Percentiles rank a stretch among this genome's conserved stretches.
Evolutionary conservation across 192 early-diverging fungal genomes (phyloP).

Genomic region (Glomus cerebriforme): DNA sequence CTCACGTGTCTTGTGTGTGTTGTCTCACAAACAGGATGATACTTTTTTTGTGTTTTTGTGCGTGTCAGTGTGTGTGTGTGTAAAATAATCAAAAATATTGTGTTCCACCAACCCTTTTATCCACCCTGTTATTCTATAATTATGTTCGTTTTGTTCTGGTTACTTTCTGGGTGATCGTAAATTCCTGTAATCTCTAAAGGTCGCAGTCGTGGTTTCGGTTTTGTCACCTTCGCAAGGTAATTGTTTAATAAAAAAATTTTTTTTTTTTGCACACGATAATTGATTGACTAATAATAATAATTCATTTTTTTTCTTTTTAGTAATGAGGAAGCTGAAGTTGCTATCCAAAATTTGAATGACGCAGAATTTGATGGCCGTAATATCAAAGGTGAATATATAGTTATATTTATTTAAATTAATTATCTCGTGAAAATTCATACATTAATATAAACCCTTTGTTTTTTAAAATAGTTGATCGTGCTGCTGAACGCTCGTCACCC

Average conservation of each 20-base stretch:
- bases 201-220: slow-evolving; percentile 84
- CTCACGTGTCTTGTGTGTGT: slow-evolving; percentile 2
- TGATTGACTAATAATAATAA: slow-evolving; percentile 26
- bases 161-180: not conserved
- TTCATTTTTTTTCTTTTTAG: slow-evolving; percentile 24
- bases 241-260: no score
- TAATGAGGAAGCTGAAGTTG: slow-evolving; percentile 51
- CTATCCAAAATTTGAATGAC: slow-evolving; percentile 64
- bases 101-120: slow-evolving; percentile 2
- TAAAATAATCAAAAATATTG: slow-evolving; percentile 17
- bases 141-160: slow-evolving; percentile 28
- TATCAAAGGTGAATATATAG: slow-evolving; percentile 54
- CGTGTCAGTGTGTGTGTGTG: not conserved
- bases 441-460: not conserved
- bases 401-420: not conserved
- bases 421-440: not conserved
- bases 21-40: slow-evolving; percentile 12
- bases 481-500: slow-evolving; percentile 37
- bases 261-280: slow-evolving; percentile 48
- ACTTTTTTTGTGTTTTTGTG: not conserved
- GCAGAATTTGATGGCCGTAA: slow-evolving; percentile 73
- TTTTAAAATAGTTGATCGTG: slow-evolving; percentile 38
- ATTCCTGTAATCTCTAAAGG: slow-evolving; percentile 39
- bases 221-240: slow-evolving; percentile 60
- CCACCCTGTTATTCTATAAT: not conserved